Conservation (phyloP, 148 eudicot species). For the Vaccinium darrowii region DNA sequence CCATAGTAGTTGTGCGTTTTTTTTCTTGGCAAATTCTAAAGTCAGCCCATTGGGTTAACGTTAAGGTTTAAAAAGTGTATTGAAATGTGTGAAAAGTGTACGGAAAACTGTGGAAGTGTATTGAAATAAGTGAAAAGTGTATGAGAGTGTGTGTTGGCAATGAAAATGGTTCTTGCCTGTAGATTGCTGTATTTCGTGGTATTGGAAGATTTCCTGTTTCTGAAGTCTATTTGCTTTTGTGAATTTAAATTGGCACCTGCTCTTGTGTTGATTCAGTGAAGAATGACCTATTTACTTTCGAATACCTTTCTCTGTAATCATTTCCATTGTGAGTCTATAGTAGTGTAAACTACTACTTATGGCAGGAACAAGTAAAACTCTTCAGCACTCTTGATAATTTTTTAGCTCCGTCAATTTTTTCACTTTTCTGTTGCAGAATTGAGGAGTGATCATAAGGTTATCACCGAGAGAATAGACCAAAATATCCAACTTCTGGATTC, state of each 20-base stretch:
- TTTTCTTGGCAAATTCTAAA: too few relatives aligned
- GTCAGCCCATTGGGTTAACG: too few relatives aligned
- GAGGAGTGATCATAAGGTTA: slow-evolving; percentile 53
- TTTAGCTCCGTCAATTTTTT: neutral
- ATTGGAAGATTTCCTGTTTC: neutral
- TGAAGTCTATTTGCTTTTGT: too few relatives aligned
- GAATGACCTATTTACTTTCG: neutral
- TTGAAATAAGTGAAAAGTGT: too few relatives aligned
- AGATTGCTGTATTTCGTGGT: neutral
- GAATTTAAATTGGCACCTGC: too few relatives aligned
- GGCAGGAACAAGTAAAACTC: neutral
- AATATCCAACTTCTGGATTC: slow-evolving; percentile 68
- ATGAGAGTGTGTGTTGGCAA: neutral
- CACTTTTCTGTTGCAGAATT: slow-evolving; percentile 41
- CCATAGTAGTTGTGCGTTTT: too few relatives aligned
- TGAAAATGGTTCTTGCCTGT: neutral
- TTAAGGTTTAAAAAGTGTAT: too few relatives aligned
- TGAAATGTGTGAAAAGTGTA: too few relatives aligned
- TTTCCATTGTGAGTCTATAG: neutral
- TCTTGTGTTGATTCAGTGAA: too few relatives aligned
- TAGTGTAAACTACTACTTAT: neutral
- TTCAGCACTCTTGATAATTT: neutral
- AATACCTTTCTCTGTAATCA: neutral
- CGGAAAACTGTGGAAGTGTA: too few relatives aligned
- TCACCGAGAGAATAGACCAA: slow-evolving; percentile 63